Evolutionary conservation across 2,329 filamentous ascomycete genomes (phyloP).

Genomic region (Scedosporium boydii): DNA sequence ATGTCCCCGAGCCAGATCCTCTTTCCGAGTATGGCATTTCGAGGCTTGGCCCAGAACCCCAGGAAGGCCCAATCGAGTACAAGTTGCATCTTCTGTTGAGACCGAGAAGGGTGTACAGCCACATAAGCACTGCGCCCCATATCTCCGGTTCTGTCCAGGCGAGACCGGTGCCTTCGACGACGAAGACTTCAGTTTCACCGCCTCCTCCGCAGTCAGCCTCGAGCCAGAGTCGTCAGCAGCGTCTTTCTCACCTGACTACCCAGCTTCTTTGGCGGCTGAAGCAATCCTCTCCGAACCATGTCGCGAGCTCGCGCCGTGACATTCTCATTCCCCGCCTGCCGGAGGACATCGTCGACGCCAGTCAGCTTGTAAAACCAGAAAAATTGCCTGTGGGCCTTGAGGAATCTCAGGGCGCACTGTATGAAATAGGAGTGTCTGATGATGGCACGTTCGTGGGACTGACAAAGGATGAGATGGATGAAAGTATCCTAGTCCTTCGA

Average conservation of each 20-base stretch:
- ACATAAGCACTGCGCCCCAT: slow-evolving; percentile 49
- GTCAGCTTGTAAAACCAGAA: slow-evolving; percentile 35
- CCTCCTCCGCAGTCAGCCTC: slow-evolving; percentile 32
- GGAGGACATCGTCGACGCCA: slow-evolving; percentile 43
- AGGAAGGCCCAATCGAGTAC: slow-evolving; percentile 92
- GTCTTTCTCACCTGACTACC: slow-evolving; percentile 85
- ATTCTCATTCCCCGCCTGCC: slow-evolving; percentile 68
- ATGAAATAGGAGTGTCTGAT: slow-evolving; percentile 94
- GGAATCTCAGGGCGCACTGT: slow-evolving; percentile 85
- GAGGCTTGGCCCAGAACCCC: slow-evolving; percentile 79
- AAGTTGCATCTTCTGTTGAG: slow-evolving; percentile 85
- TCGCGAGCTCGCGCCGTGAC: slow-evolving; percentile 64
- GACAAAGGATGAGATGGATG: slow-evolving; percentile 82
- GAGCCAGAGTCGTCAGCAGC: slow-evolving; percentile 66
- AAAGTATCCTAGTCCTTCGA: slow-evolving; percentile 75
- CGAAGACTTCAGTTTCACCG: slow-evolving; percentile 14
- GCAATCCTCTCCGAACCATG: slow-evolving; percentile 87
- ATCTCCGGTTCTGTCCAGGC: slow-evolving; percentile 5
- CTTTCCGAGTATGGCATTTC: slow-evolving; percentile 57
- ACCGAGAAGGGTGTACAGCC: slow-evolving; percentile 63
- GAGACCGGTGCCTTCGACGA: slow-evolving; percentile 12
- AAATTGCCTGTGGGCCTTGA: slow-evolving; percentile 72
- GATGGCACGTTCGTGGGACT: slow-evolving; percentile 86
- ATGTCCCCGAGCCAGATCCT: slow-evolving; percentile 21
- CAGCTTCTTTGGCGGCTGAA: slow-evolving; percentile 91